Percentiles rank a stretch among this genome's conserved stretches.
Evolutionary conservation across 2,329 filamentous ascomycete genomes (phyloP).

Genomic region (Colletotrichum sp.): DNA sequence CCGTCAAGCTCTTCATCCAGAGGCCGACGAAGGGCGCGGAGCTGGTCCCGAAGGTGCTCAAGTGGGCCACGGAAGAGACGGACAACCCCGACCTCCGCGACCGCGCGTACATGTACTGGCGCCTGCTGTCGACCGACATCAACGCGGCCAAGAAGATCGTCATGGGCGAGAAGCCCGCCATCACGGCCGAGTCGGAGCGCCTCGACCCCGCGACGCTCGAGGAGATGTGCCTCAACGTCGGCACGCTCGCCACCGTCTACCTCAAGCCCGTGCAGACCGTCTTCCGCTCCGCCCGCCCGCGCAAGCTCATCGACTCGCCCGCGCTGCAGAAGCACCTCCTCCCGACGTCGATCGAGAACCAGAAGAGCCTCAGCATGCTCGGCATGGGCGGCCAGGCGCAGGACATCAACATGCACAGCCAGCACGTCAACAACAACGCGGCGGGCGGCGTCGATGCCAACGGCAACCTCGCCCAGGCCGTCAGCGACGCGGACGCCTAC

Average conservation of each 20-base stretch:
- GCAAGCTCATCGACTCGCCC: slow-evolving; percentile 80
- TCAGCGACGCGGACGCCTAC: slow-evolving; percentile 87
- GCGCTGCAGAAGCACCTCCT: slow-evolving; percentile 79
- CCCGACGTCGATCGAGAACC: slow-evolving; percentile 60
- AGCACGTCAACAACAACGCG: slow-evolving; percentile 22
- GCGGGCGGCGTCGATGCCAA: slow-evolving; percentile 18
- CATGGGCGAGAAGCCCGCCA: slow-evolving; percentile 96
- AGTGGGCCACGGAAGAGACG: slow-evolving; percentile 99
- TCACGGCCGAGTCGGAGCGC: slow-evolving; percentile 95
- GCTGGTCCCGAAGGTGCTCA: slow-evolving; percentile 90
- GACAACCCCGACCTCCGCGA: slow-evolving; percentile 97
- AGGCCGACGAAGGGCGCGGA: slow-evolving; percentile 93
- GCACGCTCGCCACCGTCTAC: slow-evolving; percentile 95
- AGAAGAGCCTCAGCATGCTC: slow-evolving; percentile 66
- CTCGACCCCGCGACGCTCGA: slow-evolving; percentile 90
- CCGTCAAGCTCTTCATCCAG: slow-evolving; percentile 97
- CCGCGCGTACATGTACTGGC: slow-evolving; percentile 99
- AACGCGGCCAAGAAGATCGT: slow-evolving; percentile 85
- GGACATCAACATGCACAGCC: slow-evolving; percentile 52
- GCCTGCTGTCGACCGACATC: slow-evolving; percentile 90
- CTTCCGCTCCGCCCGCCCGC: slow-evolving; percentile 85
- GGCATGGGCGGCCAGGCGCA: slow-evolving; percentile 58
- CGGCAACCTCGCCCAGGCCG: slow-evolving; percentile 69
- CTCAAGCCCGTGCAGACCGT: slow-evolving; percentile 97
- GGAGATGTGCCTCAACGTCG: slow-evolving; percentile 96